Evolutionary conservation across 1,284 basidiomycete species (phyloP).

Genomic region (Tylopilus orsonianus): DNA sequence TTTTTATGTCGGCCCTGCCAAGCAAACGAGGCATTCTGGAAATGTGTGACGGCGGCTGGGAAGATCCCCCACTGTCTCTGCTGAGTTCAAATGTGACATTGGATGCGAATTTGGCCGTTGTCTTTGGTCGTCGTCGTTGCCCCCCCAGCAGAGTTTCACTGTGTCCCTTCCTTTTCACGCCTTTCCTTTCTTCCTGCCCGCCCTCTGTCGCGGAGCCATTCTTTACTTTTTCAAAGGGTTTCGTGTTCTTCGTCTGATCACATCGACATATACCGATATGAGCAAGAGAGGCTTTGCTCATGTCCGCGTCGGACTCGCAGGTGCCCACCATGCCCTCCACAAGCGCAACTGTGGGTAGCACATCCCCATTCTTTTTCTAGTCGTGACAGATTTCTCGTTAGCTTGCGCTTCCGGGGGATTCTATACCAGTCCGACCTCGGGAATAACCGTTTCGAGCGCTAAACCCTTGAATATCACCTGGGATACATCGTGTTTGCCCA

Average conservation of each 20-base stretch:
- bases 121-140: conserved; percentile 11
- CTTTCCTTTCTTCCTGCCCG: conserved; percentile 24
- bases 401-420: conserved; percentile 61
- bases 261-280: conserved; percentile 20
- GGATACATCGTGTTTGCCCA: conserved; percentile 61
- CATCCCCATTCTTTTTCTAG: not conserved
- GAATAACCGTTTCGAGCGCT: conserved; percentile 52
- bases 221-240: conserved; percentile 23
- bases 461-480: conserved; percentile 66
- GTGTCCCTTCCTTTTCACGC: conserved; percentile 13
- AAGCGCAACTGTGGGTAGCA: conserved; percentile 23
- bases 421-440: conserved; percentile 62
- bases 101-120: conserved; percentile 2
- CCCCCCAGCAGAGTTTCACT: not conserved
- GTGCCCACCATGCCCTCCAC: conserved; percentile 18
- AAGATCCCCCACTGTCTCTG: conserved; percentile 1
- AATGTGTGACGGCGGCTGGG: conserved; percentile 14
- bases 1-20: conserved; percentile 8
- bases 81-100: conserved; percentile 29
- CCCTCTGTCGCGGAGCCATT: conserved; percentile 28
- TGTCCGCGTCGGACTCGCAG: conserved; percentile 30
- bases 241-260: conserved; percentile 4
- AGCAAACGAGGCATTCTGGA: not conserved
- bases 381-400: conserved; percentile 21
- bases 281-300: conserved; percentile 32